phyloP scores from a whole-genome alignment of 1,284 basidiomycete species.

The Amylostereum chailletii region DNA sequence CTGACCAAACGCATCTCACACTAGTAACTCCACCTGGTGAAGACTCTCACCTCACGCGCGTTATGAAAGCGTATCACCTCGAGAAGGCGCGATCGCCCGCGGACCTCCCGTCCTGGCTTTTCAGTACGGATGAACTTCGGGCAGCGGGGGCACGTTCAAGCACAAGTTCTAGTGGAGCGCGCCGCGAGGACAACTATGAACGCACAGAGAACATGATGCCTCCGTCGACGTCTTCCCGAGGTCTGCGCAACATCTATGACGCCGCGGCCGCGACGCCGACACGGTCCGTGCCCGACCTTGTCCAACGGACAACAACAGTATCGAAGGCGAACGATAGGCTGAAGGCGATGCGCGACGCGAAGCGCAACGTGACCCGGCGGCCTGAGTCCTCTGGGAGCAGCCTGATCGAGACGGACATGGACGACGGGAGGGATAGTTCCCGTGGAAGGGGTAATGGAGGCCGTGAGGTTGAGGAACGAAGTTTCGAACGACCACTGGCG shows the following conservation, averaged over 20 bases:
- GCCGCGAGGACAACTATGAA: not conserved
- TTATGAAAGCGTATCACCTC: conserved; percentile 60
- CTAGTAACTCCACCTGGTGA: conserved; percentile 46
- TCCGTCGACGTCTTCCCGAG: conserved; percentile 6
- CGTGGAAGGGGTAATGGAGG: not conserved
- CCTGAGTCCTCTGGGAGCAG: conserved; percentile 9
- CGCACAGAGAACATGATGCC: not conserved
- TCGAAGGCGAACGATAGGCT: conserved; percentile 40
- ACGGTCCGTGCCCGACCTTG: not conserved
- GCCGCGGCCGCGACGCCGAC: conserved; percentile 16
- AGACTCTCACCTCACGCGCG: conserved; percentile 53
- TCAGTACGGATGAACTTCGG: conserved; percentile 45
- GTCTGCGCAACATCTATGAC: conserved; percentile 30
- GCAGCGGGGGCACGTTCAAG: conserved; percentile 14
- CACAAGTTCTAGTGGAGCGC: not conserved
- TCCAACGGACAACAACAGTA: not conserved
- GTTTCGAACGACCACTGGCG: conserved; percentile 1
- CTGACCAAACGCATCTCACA: not conserved
- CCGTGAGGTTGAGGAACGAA: not conserved
- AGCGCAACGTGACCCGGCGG: conserved; percentile 27
- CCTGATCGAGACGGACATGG: not conserved
- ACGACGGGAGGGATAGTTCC: too few relatives aligned
- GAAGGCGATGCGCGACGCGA: conserved; percentile 45
- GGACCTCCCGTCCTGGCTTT: conserved; percentile 64
- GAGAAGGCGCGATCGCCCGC: conserved; percentile 45